phyloP scores from a whole-genome alignment of 352 stramenopile genomes.

The Phytophthora tentaculata region DNA sequence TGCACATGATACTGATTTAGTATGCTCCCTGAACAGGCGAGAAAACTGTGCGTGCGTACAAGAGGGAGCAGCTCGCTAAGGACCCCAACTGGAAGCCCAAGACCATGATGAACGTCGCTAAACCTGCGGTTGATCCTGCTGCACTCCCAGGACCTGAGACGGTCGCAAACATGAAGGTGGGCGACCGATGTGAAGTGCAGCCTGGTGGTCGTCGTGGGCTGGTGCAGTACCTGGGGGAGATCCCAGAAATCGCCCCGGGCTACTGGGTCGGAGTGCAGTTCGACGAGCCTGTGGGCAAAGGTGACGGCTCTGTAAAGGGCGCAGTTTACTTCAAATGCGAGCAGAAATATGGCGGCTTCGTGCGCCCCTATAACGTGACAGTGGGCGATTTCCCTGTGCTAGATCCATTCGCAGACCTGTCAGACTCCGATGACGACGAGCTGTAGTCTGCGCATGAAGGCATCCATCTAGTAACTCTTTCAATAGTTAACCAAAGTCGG shows the following conservation, averaged over 20 bases:
- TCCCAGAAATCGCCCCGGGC: constrained; percentile 89
- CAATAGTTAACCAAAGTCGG: background rate
- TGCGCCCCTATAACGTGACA: constrained; percentile 93
- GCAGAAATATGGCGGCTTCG: constrained; percentile 94
- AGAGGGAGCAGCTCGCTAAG: constrained; percentile 94
- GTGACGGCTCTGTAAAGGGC: constrained; percentile 93
- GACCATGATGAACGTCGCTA: constrained; percentile 63
- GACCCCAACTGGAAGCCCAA: constrained; percentile 96
- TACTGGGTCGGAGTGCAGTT: constrained; percentile 97
- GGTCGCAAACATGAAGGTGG: constrained; percentile 89
- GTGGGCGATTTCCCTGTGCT: constrained; percentile 93
- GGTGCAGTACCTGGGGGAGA: constrained; percentile 93
- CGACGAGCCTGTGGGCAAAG: constrained; percentile 96
- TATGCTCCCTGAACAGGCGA: constrained; percentile 58
- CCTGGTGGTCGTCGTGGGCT: constrained; percentile 93
- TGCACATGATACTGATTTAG: background rate
- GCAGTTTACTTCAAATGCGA: constrained; percentile 93
- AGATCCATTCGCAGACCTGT: constrained; percentile 80
- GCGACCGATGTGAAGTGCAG: constrained; percentile 97
- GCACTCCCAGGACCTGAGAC: constrained; percentile 61
- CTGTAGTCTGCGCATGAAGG: constrained; percentile 40
- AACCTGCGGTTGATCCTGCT: constrained; percentile 44
- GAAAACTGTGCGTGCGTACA: constrained; percentile 98
- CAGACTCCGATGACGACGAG: constrained; percentile 86
- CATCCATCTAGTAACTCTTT: background rate